phyloP scores from a whole-genome alignment of 140 eudicot species.

The Oenanthe javanica region DNA sequence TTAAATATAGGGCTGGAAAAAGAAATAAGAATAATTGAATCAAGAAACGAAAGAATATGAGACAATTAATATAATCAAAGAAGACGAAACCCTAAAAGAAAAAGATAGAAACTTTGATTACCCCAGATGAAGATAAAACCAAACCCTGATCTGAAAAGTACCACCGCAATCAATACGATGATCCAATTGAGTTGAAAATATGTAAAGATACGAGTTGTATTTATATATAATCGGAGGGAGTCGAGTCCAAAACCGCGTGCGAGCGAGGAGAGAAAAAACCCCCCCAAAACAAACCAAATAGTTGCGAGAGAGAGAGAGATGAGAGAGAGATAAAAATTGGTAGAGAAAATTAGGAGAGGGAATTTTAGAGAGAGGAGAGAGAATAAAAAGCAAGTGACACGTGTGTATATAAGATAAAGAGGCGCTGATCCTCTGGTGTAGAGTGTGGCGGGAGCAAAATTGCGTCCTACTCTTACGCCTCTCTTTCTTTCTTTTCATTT shows the following conservation, averaged over 20 bases:
- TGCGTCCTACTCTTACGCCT: slow-evolving; percentile 3
- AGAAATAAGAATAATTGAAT: slow-evolving; percentile 7
- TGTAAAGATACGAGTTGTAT: too few relatives aligned
- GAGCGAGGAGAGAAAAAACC: slow-evolving; percentile 4
- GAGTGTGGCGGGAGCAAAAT: slow-evolving; percentile 19
- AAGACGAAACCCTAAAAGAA: background rate
- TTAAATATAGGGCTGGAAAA: background rate
- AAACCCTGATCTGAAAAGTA: slow-evolving; percentile 36
- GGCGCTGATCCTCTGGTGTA: slow-evolving; percentile 5
- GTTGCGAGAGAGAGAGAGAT: slow-evolving; percentile 19
- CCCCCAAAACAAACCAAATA: background rate
- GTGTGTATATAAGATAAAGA: slow-evolving; percentile 8
- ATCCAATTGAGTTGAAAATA: background rate
- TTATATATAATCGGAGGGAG: background rate
- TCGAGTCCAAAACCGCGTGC: slow-evolving; percentile 5
- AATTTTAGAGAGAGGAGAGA: background rate
- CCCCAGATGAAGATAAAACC: slow-evolving; percentile 10
- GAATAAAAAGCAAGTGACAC: slow-evolving; percentile 15
- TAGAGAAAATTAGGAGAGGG: background rate
- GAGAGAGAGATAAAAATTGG: slow-evolving; percentile 5
- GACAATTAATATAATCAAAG: background rate
- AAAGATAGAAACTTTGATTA: slow-evolving; percentile 6
- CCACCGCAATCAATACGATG: slow-evolving; percentile 26
- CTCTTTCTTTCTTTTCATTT: background rate
- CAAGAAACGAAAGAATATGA: background rate